These are phyloP conservation scores for Populus hybrid DNA, from an alignment of 441 rosid genomes.

Conservation along the genomic window DNA sequence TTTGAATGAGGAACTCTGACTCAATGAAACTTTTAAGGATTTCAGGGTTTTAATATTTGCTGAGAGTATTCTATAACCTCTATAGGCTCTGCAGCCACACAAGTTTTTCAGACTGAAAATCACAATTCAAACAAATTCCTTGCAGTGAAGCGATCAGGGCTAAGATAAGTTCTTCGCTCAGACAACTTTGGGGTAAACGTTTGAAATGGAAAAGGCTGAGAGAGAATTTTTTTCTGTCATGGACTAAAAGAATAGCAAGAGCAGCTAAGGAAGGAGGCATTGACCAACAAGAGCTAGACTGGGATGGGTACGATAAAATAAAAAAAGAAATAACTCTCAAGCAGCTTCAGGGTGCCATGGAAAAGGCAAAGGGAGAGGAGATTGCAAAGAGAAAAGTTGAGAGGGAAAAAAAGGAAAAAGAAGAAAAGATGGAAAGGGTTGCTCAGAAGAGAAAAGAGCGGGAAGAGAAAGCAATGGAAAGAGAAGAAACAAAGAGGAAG, in stretches of 20 bases:
- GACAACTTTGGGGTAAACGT: constrained; percentile 58
- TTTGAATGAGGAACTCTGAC: not conserved
- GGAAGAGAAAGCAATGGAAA: constrained; percentile 45
- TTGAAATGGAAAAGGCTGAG: constrained; percentile 42
- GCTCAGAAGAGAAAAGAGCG: constrained; percentile 45
- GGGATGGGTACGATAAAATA: constrained; percentile 75
- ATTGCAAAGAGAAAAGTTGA: constrained; percentile 42
- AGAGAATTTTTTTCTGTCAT: constrained; percentile 48
- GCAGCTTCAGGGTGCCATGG: constrained; percentile 40
- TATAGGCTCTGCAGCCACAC: not conserved
- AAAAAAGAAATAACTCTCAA: constrained; percentile 46
- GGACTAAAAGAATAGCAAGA: constrained; percentile 61
- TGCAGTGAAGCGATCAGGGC: constrained; percentile 71
- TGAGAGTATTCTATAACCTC: not conserved
- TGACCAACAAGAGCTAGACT: constrained; percentile 52
- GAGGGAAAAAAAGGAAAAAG: constrained; percentile 45
- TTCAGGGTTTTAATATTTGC: not conserved
- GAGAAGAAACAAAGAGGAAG: constrained; percentile 31
- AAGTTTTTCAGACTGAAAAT: not conserved
- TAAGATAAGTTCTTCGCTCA: constrained; percentile 61
- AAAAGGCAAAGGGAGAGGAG: constrained; percentile 48
- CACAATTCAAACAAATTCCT: constrained; percentile 9
- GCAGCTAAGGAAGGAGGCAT: constrained; percentile 70
- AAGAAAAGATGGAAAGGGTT: constrained; percentile 48
- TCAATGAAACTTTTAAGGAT: not conserved